phyloP scores from a whole-genome alignment of 257 asterid species.

The Ligustrum vulgare region DNA sequence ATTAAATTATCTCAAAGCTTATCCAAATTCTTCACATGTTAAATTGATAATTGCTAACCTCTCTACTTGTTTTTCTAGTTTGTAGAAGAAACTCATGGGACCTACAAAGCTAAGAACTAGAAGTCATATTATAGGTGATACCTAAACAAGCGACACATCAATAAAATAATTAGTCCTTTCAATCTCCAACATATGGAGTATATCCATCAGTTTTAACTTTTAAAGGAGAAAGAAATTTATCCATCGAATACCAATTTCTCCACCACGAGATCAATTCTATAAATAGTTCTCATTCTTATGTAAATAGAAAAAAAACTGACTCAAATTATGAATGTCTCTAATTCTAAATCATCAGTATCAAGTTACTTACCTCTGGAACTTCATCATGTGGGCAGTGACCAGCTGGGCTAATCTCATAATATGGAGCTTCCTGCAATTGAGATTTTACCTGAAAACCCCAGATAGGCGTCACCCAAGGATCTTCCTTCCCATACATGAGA shows the following conservation, averaged over 20 bases:
- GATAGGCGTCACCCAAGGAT: slow-evolving; percentile 91
- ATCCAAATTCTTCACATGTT: neutral
- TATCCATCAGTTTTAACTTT: neutral
- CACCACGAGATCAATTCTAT: neutral
- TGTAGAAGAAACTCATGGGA: neutral
- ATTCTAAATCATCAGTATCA: neutral
- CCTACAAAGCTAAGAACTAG: neutral
- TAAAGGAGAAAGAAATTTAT: neutral
- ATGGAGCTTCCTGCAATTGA: slow-evolving; percentile 75
- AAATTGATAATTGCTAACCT: neutral
- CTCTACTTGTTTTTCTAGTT: neutral
- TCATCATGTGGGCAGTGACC: slow-evolving; percentile 99
- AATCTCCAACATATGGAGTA: neutral
- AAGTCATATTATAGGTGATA: neutral
- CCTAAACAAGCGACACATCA: neutral
- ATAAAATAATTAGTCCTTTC: neutral
- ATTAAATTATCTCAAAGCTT: no score
- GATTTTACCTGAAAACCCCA: slow-evolving; percentile 72
- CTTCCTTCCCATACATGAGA: slow-evolving; percentile 89
- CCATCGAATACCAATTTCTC: neutral
- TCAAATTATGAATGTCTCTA: neutral
- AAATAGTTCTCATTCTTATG: neutral
- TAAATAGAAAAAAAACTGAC: neutral
- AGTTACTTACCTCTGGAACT: slow-evolving; percentile 79
- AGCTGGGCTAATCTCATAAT: slow-evolving; percentile 89